Conservation (phyloP, 352 stramenopile genomes). For the Plasmopara halstedii region DNA sequence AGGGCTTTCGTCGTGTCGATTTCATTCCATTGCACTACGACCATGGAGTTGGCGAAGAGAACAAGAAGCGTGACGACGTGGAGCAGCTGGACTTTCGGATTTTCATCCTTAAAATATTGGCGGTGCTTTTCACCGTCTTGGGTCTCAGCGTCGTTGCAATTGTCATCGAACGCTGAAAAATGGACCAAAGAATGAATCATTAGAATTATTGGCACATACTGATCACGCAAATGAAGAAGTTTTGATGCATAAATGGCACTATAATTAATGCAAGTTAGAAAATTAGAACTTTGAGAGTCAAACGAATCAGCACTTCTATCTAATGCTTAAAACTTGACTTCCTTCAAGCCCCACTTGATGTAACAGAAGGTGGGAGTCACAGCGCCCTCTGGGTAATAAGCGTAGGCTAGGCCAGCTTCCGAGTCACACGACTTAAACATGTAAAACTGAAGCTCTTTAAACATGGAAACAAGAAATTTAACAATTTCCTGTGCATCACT, state of each 20-base stretch:
- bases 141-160: slow-evolving; percentile 44
- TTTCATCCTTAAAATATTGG: slow-evolving; percentile 45
- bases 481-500: slow-evolving; percentile 55
- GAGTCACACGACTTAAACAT: slow-evolving; percentile 63
- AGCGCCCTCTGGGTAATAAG: slow-evolving; percentile 55
- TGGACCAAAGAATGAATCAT: no score
- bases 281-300: no score
- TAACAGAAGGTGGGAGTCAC: slow-evolving; percentile 47
- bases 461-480: slow-evolving; percentile 56
- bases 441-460: slow-evolving; percentile 64
- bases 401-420: slow-evolving; percentile 52
- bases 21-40: slow-evolving; percentile 84
- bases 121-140: slow-evolving; percentile 36
- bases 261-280: no score
- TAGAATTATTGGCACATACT: no score
- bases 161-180: slow-evolving; percentile 33
- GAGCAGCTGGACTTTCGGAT: slow-evolving; percentile 37
- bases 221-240: no score
- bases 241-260: background rate
- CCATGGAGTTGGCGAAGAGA: slow-evolving; percentile 47
- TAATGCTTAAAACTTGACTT: slow-evolving; percentile 63
- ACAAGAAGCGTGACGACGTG: slow-evolving; percentile 29
- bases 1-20: slow-evolving; percentile 72
- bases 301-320: no score
- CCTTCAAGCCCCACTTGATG: slow-evolving; percentile 67